Conservation (phyloP, 192 early-diverging fungal genomes). For the Coemansia reversa region DNA sequence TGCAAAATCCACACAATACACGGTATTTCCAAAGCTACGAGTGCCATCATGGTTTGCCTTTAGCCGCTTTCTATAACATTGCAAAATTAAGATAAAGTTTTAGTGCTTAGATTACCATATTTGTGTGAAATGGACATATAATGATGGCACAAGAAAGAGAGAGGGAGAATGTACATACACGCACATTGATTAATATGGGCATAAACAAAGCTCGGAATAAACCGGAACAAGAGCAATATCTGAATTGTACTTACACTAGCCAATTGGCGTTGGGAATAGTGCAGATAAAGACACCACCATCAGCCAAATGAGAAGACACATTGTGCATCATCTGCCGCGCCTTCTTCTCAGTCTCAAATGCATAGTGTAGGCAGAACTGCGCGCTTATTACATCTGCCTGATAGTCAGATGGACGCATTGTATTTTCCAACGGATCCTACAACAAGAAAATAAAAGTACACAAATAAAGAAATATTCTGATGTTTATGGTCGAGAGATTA, state of each 20-base stretch:
- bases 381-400: conserved; percentile 85
- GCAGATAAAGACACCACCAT: conserved; percentile 84
- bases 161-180: too few relatives aligned
- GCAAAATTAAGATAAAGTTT: too few relatives aligned
- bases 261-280: conserved; percentile 92
- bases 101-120: too few relatives aligned
- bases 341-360: conserved; percentile 82
- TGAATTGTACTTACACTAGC: conserved; percentile 64
- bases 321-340: conserved; percentile 81
- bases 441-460: neutral
- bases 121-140: too few relatives aligned
- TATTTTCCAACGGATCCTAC: conserved; percentile 61
- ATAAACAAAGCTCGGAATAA: too few relatives aligned
- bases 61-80: conserved; percentile 34
- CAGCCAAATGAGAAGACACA: conserved; percentile 64
- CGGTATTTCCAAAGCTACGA: conserved; percentile 76
- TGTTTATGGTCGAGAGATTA: too few relatives aligned
- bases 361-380: conserved; percentile 98
- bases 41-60: conserved; percentile 26
- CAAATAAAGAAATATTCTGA: too few relatives aligned
- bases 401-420: conserved; percentile 52
- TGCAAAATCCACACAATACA: conserved; percentile 89
- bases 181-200: too few relatives aligned
- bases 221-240: too few relatives aligned
- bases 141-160: too few relatives aligned